Evolutionary conservation across 805 yeast genomes (phyloP).

Genomic region (Saturnispora saitoi): DNA sequence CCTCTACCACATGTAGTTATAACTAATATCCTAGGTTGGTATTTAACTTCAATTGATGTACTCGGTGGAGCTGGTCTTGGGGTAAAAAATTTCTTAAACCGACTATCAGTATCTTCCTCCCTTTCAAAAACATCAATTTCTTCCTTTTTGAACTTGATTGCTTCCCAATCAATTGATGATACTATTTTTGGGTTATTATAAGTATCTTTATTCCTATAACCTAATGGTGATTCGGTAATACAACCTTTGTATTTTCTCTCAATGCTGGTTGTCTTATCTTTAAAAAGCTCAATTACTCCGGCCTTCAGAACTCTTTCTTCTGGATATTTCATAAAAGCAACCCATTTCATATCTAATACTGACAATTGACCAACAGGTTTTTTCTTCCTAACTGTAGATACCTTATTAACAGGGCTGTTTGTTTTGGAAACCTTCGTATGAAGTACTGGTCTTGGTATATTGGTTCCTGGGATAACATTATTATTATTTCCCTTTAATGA

Average conservation of each 20-base stretch:
- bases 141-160: slow-evolving; percentile 21
- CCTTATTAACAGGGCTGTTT: background rate
- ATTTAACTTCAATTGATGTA: slow-evolving; percentile 17
- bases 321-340: slow-evolving; percentile 39
- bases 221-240: slow-evolving; percentile 52
- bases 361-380: slow-evolving; percentile 39
- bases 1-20: slow-evolving; percentile 59
- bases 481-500: background rate
- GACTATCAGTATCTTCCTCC: slow-evolving; percentile 15
- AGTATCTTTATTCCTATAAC: slow-evolving; percentile 34
- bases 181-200: slow-evolving; percentile 8
- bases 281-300: slow-evolving; percentile 43
- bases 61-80: slow-evolving; percentile 6
- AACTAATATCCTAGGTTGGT: slow-evolving; percentile 41
- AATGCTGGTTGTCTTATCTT: slow-evolving; percentile 38
- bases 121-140: slow-evolving; percentile 15
- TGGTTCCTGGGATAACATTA: slow-evolving; percentile 46
- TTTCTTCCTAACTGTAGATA: background rate
- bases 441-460: slow-evolving; percentile 44
- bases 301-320: slow-evolving; percentile 55
- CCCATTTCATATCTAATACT: slow-evolving; percentile 53
- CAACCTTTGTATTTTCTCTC: slow-evolving; percentile 52
- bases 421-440: slow-evolving; percentile 27
- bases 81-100: slow-evolving; percentile 26
- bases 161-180: slow-evolving; percentile 20